Evolutionary conservation across 257 asterid species (phyloP).

Genomic region (Henckelia pumila): DNA sequence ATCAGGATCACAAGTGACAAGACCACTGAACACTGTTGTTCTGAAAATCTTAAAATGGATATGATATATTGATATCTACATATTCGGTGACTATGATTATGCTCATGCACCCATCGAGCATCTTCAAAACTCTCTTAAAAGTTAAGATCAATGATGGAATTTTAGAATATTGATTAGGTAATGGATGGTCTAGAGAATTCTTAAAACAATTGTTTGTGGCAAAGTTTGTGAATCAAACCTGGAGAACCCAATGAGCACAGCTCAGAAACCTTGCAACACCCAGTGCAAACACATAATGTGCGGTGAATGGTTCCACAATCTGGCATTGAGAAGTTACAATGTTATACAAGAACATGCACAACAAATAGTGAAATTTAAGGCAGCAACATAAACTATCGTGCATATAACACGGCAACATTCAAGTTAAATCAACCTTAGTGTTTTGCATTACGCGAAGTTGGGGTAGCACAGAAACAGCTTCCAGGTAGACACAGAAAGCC

Average conservation of each 20-base stretch:
- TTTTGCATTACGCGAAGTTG: conserved; percentile 76
- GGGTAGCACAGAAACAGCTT: conserved; percentile 74
- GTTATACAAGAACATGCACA: conserved; percentile 8
- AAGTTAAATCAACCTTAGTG: conserved; percentile 44
- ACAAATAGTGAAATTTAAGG: conserved; percentile 13
- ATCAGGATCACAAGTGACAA: not conserved
- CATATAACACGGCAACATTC: conserved; percentile 6
- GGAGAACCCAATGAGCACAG: conserved; percentile 86
- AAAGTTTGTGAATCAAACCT: conserved; percentile 44
- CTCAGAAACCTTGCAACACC: conserved; percentile 80
- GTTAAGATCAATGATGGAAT: too few species aligned
- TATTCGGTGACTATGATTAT: not conserved
- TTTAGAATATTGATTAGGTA: not conserved
- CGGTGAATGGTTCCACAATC: conserved; percentile 84
- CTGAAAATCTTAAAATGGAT: not conserved
- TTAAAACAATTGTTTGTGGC: not conserved
- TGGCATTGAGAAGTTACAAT: conserved; percentile 24
- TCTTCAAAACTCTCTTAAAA: not conserved
- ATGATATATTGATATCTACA: not conserved
- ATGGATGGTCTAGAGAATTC: not conserved
- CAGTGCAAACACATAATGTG: conserved; percentile 74
- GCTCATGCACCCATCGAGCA: not conserved
- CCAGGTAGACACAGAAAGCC: conserved; percentile 82
- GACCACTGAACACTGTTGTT: not conserved
- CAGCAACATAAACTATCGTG: not conserved